phyloP scores from a whole-genome alignment of 1,139 yeast species.

The Insectozyma bohioensis region DNA sequence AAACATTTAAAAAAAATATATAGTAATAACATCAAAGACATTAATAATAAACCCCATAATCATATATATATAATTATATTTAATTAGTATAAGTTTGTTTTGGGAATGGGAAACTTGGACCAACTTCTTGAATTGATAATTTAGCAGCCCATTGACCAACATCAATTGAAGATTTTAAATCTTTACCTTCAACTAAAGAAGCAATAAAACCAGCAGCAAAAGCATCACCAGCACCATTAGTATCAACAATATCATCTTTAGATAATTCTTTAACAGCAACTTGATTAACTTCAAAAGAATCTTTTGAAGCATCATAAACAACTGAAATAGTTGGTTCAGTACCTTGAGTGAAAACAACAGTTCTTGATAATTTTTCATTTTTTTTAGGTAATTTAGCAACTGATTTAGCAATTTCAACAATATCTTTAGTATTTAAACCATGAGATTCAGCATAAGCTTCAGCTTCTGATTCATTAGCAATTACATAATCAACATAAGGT shows the following conservation, averaged over 20 bases:
- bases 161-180: slow-evolving; percentile 62
- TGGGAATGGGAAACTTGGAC: slow-evolving; percentile 91
- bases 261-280: slow-evolving; percentile 74
- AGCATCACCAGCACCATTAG: slow-evolving; percentile 99
- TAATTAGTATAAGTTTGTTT: slow-evolving; percentile 54
- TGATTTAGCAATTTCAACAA: slow-evolving; percentile 75
- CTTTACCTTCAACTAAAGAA: slow-evolving; percentile 75
- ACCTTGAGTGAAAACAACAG: slow-evolving; percentile 91
- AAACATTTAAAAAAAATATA: slow-evolving; percentile 1
- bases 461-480: slow-evolving; percentile 97
- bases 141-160: slow-evolving; percentile 98
- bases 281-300: slow-evolving; percentile 46
- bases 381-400: slow-evolving; percentile 80
- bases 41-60: background rate
- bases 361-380: slow-evolving; percentile 70
- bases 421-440: slow-evolving; percentile 54
- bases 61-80: background rate
- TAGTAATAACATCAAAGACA: slow-evolving; percentile 1
- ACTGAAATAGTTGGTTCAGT: slow-evolving; percentile 83
- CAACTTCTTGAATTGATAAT: slow-evolving; percentile 85
- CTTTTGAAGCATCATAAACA: slow-evolving; percentile 47
- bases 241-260: slow-evolving; percentile 70
- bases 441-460: slow-evolving; percentile 91
- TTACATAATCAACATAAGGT: slow-evolving; percentile 87
- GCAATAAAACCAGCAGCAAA: slow-evolving; percentile 98